Evolutionary conservation across 192 early-diverging fungal genomes (phyloP), one percentile per base, ranked within the genome.

Genomic region (Mortierella antarctica): DNA sequence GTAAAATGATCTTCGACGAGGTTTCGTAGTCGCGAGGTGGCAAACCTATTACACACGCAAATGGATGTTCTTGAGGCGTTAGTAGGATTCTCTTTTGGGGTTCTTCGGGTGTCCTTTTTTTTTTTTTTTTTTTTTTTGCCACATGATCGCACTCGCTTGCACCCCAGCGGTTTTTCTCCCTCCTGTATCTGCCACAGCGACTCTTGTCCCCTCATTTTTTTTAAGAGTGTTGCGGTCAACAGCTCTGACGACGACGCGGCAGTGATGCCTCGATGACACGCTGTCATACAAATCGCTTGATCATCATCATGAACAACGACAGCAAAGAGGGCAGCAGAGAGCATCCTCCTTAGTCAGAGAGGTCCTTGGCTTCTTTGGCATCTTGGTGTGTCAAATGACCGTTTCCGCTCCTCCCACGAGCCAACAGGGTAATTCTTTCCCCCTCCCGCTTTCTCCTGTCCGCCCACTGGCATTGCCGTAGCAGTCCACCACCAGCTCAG

Each of bases 1-100:
- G 87, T 65, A 66, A 88, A 91, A 66, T 91, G 90, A 68, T 85
- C 84, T 47, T 82, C 78, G 31, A 93, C 87, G 21, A 93, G 71
- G 45, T 83, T 71, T 50, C 87, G 90, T 14, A 93, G 57, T 39
- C 89, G 87, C 40, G 86, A 78, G 12, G 86, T 82, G 10, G 87
- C 88, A 84, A 92, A 91, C 69, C 71, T 83, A 66, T 62, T 21
- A 7, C 15, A 7, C 6, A 46, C 10, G 11, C 21, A 60, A 21
- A 52, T 1, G 46, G 42, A 11, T n/a, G 50, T 23, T n/a, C 64
- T 31, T 23, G 56, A 45, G 47, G 56, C 6, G 51, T 56, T 73
- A 45, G 57, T 47, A 39, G 49, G 44, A 47, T 23, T 48, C 14
- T 53, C 20, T 18, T 42, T 18, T 6, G 9, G 7, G n/a, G 11